phyloP scores from a whole-genome alignment of 345 rosid species.

The Sisymbrium irio region DNA sequence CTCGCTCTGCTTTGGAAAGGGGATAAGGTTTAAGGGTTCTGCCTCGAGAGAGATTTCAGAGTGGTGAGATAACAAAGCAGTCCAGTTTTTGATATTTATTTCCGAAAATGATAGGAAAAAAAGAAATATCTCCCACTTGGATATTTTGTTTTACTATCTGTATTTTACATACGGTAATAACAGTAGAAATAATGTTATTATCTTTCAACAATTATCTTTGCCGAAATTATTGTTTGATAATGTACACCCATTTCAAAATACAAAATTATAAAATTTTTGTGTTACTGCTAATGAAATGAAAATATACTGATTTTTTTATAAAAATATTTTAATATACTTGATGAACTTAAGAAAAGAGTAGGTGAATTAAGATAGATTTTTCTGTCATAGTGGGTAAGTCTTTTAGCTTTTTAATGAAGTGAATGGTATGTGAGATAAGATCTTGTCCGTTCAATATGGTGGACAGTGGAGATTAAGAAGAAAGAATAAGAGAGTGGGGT shows the following conservation, averaged over 20 bases:
- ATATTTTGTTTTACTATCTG: not conserved
- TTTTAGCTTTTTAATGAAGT: not conserved
- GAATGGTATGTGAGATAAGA: not conserved
- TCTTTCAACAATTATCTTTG: too few relatives aligned
- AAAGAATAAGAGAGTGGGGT: not conserved
- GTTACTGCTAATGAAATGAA: too few relatives aligned
- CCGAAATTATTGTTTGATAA: not conserved
- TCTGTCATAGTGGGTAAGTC: too few relatives aligned
- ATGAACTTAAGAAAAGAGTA: too few relatives aligned
- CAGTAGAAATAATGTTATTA: not conserved
- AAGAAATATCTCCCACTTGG: slow-evolving; percentile 29
- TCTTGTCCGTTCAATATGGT: not conserved
- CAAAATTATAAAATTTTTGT: too few relatives aligned
- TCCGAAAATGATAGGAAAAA: too few relatives aligned
- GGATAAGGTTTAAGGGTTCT: slow-evolving; percentile 38
- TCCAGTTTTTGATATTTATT: slow-evolving; percentile 20
- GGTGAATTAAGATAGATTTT: too few relatives aligned
- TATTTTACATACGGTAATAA: not conserved
- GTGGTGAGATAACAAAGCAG: slow-evolving; percentile 12
- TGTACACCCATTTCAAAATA: not conserved
- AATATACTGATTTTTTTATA: too few relatives aligned
- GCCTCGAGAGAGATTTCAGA: not conserved
- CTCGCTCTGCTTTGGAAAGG: not conserved
- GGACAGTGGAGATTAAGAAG: slow-evolving; percentile 18
- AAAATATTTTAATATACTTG: too few relatives aligned